Evolutionary conservation across 179 eudicot genomes (phyloP).

Genomic region (Camellia oleifera): DNA sequence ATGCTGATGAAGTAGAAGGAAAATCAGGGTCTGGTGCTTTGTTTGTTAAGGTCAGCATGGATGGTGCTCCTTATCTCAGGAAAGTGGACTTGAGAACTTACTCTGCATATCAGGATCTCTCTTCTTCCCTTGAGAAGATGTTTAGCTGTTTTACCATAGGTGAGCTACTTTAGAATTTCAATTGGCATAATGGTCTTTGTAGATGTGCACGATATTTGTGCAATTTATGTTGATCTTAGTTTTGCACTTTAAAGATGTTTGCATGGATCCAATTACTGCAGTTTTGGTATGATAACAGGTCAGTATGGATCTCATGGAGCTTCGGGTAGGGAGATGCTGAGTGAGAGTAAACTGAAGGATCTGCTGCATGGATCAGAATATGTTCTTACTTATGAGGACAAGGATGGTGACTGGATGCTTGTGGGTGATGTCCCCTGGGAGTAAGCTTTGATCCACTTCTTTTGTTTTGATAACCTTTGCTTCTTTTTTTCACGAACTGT

Average conservation of each 20-base stretch:
- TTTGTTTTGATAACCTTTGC: not conserved
- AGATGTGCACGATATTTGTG: not conserved
- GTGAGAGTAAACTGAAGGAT: constrained; percentile 25
- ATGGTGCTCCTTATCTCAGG: constrained; percentile 65
- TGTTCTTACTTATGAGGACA: constrained; percentile 28
- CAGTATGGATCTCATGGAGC: constrained; percentile 22
- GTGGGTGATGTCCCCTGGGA: constrained; percentile 27
- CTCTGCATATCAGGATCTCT: constrained; percentile 47
- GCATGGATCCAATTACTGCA: constrained; percentile 18
- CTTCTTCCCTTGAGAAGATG: constrained; percentile 63
- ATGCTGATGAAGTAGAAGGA: constrained; percentile 26
- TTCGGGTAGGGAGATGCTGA: constrained; percentile 19
- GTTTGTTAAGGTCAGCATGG: constrained; percentile 69
- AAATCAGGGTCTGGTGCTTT: constrained; percentile 31
- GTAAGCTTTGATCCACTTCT: constrained; percentile 12
- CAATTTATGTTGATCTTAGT: not conserved
- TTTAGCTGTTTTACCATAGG: constrained; percentile 63
- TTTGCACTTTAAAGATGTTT: constrained; percentile 1
- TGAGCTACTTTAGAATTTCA: constrained; percentile 15
- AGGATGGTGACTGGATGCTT: constrained; percentile 25
- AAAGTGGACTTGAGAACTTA: constrained; percentile 58
- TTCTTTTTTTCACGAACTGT: not conserved
- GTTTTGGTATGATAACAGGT: constrained; percentile 15
- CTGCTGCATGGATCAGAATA: constrained; percentile 21
- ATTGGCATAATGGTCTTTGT: not conserved